phyloP scores from a whole-genome alignment of 2,329 filamentous ascomycete genomes.

The Annulohypoxylon truncatum region DNA sequence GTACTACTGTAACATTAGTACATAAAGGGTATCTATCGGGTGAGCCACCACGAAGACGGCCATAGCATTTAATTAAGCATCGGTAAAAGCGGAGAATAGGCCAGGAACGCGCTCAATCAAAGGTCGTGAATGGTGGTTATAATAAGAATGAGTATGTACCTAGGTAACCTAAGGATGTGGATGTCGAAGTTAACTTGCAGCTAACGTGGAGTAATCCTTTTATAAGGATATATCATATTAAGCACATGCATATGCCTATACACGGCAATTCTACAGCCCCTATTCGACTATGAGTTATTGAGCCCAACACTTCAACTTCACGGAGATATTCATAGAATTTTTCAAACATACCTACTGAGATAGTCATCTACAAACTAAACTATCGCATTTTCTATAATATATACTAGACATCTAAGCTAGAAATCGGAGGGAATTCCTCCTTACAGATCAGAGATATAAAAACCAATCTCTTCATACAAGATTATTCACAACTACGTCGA shows the following conservation, averaged over 20 bases:
- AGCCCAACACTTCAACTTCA: neutral
- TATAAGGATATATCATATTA: neutral
- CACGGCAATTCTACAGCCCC: neutral
- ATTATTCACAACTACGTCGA: neutral
- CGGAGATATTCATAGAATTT: neutral
- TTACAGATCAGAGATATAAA: neutral
- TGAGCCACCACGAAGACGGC: slow-evolving; percentile 23
- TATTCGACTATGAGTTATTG: neutral
- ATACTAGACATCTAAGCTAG: too few relatives aligned
- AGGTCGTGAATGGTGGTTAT: neutral
- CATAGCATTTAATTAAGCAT: slow-evolving; percentile 27
- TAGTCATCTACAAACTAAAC: neutral
- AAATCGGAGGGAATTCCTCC: neutral
- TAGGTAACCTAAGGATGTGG: neutral
- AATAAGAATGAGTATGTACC: neutral
- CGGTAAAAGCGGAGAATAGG: neutral
- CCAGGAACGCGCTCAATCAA: neutral
- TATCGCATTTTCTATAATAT: too few relatives aligned
- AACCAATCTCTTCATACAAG: neutral
- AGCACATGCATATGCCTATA: neutral
- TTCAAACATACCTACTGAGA: too few relatives aligned
- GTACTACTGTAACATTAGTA: slow-evolving; percentile 23
- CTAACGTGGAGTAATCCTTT: neutral
- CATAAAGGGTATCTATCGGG: slow-evolving; percentile 25
- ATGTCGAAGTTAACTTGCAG: neutral